Conservation (phyloP, 768 basidiomycete species). For the Exidia glandulosa region DNA sequence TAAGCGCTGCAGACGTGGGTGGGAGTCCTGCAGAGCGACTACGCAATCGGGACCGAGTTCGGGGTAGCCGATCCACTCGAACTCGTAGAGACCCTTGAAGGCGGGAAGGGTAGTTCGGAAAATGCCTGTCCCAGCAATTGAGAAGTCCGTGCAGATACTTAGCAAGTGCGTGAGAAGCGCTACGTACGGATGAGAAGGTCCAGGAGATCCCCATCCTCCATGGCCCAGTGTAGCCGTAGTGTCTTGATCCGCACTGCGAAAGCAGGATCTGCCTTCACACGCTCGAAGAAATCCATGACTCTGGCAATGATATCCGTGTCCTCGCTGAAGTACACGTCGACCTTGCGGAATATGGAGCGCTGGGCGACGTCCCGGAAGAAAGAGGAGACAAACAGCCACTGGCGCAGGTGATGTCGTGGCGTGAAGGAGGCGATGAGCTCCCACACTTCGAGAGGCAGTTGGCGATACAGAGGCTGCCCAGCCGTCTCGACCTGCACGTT, state of each 20-base stretch:
- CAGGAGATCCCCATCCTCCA: slow-evolving; percentile 57
- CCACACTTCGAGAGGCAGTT: slow-evolving; percentile 58
- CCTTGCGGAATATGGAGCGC: slow-evolving; percentile 52
- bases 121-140: slow-evolving; percentile 28
- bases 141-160: neutral
- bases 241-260: slow-evolving; percentile 52
- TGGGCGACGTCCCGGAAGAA: slow-evolving; percentile 57
- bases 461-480: slow-evolving; percentile 45
- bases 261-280: slow-evolving; percentile 47
- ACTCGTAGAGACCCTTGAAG: slow-evolving; percentile 48
- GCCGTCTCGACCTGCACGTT: slow-evolving; percentile 33
- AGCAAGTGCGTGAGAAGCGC: neutral
- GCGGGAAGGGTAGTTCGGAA: slow-evolving; percentile 53
- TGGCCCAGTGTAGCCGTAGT: slow-evolving; percentile 56
- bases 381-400: slow-evolving; percentile 53
- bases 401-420: slow-evolving; percentile 56
- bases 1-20: slow-evolving; percentile 41
- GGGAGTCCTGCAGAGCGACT: slow-evolving; percentile 40
- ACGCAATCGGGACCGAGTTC: slow-evolving; percentile 61
- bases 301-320: slow-evolving; percentile 46
- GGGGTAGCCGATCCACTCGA: slow-evolving; percentile 72
- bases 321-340: slow-evolving; percentile 59
- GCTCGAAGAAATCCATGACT: slow-evolving; percentile 55
- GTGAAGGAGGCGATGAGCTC: slow-evolving; percentile 50
- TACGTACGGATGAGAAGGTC: slow-evolving; percentile 45